Percentiles rank a stretch among this genome's conserved stretches.
These are phyloP conservation scores for Claviceps cyperi DNA, from an alignment of 2,329 filamentous ascomycete species.

Conservation along the genomic window DNA sequence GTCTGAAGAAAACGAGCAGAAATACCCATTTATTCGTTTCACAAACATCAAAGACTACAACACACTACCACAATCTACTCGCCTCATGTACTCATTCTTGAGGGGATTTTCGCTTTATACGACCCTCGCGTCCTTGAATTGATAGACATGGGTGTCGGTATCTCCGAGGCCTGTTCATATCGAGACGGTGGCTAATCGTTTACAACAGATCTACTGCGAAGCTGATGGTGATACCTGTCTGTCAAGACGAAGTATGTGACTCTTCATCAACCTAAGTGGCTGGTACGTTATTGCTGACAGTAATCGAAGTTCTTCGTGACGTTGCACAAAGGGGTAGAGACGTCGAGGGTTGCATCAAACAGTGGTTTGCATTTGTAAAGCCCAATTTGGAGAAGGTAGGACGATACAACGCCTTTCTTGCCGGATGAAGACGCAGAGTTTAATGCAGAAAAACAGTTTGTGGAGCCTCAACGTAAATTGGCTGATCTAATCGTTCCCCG, in stretches of 20 bases:
- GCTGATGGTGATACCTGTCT: slow-evolving; percentile 91
- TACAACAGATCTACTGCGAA: slow-evolving; percentile 74
- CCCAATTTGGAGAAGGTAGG: slow-evolving; percentile 74
- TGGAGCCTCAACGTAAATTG: slow-evolving; percentile 79
- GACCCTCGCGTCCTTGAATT: slow-evolving; percentile 74
- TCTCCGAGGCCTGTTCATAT: background rate
- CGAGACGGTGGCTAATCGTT: slow-evolving; percentile 1
- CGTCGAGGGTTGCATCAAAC: slow-evolving; percentile 91
- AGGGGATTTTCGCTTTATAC: slow-evolving; percentile 91
- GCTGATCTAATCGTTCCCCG: slow-evolving; percentile 93
- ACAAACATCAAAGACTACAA: slow-evolving; percentile 68
- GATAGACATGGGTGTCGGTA: slow-evolving; percentile 69
- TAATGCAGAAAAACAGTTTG: slow-evolving; percentile 37
- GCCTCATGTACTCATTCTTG: slow-evolving; percentile 84
- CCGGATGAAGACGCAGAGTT: background rate
- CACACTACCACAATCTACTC: slow-evolving; percentile 86
- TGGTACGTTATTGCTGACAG: slow-evolving; percentile 2
- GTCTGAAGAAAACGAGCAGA: slow-evolving; percentile 61
- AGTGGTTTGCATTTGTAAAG: slow-evolving; percentile 95
- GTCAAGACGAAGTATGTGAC: slow-evolving; percentile 59
- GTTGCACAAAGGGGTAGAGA: slow-evolving; percentile 80
- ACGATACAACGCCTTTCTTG: background rate
- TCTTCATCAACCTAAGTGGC: slow-evolving; percentile 2
- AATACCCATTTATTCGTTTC: slow-evolving; percentile 89
- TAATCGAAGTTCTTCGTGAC: slow-evolving; percentile 59